A percentile compares a stretch with the other conserved stretches of the same genome.
These are phyloP conservation scores for Neonectria magnoliae DNA, from an alignment of 2,329 filamentous ascomycete species.

Conservation along the genomic window DNA sequence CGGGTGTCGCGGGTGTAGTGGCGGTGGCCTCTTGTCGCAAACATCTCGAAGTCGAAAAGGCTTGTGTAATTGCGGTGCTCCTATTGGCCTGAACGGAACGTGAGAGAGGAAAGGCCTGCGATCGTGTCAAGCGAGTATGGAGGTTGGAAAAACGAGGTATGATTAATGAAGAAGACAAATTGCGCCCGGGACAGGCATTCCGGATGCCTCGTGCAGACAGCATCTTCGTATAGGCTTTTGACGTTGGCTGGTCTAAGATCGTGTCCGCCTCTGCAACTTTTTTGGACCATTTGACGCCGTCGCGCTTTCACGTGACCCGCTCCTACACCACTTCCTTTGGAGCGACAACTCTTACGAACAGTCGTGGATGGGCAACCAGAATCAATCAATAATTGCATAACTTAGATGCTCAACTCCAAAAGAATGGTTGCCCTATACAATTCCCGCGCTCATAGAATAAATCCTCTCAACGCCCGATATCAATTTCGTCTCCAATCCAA, in stretches of 20 bases:
- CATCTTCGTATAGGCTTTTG: slow-evolving; percentile 43
- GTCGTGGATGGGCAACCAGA: too few species aligned
- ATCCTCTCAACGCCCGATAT: slow-evolving; percentile 11
- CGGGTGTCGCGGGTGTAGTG: slow-evolving; percentile 2
- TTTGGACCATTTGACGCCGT: slow-evolving; percentile 28
- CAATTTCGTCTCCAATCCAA: slow-evolving; percentile 9
- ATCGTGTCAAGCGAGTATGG: slow-evolving; percentile 28
- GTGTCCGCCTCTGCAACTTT: slow-evolving; percentile 33
- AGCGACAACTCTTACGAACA: not conserved
- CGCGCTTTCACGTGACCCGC: slow-evolving; percentile 44
- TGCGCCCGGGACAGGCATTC: slow-evolving; percentile 47
- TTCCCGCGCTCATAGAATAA: not conserved
- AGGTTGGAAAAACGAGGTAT: slow-evolving; percentile 23
- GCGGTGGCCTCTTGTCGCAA: slow-evolving; percentile 34
- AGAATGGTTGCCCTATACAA: not conserved
- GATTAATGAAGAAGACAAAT: slow-evolving; percentile 26
- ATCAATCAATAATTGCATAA: not conserved
- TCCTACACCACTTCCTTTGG: not conserved
- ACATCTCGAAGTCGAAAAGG: slow-evolving; percentile 44
- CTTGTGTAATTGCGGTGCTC: slow-evolving; percentile 41
- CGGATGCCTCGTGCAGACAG: slow-evolving; percentile 48
- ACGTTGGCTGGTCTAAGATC: slow-evolving; percentile 19
- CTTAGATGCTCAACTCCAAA: not conserved
- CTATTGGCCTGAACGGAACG: slow-evolving; percentile 38
- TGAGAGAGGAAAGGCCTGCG: slow-evolving; percentile 28